phyloP scores from a whole-genome alignment of 352 stramenopile genomes.

The Pythium brassicae region DNA sequence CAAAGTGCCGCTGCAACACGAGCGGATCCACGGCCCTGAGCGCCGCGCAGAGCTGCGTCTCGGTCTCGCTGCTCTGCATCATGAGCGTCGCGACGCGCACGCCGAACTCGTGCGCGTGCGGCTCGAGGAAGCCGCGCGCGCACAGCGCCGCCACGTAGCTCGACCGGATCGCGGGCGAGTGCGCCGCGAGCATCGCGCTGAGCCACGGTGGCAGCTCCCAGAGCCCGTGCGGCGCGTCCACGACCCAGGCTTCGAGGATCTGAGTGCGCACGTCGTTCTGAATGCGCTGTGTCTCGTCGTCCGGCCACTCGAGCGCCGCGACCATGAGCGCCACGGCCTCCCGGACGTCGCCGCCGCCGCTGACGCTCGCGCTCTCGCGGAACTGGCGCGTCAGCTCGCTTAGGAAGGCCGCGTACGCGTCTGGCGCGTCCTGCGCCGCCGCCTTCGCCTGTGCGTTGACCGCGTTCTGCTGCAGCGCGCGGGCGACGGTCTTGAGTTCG shows the following conservation, averaged over 20 bases:
- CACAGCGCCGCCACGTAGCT: slow-evolving; percentile 28
- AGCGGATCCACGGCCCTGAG: slow-evolving; percentile 28
- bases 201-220: slow-evolving; percentile 13
- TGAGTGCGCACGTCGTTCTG: slow-evolving; percentile 1
- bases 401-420: slow-evolving; percentile 29
- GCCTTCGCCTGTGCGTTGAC: slow-evolving; percentile 16
- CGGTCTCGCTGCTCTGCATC: slow-evolving; percentile 17
- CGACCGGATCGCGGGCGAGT: slow-evolving; percentile 14
- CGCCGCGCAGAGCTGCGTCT: slow-evolving; percentile 11
- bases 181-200: slow-evolving; percentile 9
- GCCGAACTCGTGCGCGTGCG: slow-evolving; percentile 33
- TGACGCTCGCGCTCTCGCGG: not conserved
- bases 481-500: slow-evolving; percentile 28
- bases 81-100: slow-evolving; percentile 30
- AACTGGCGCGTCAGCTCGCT: slow-evolving; percentile 5
- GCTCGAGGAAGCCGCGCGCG: slow-evolving; percentile 28
- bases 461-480: slow-evolving; percentile 36
- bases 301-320: slow-evolving; percentile 1
- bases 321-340: slow-evolving; percentile 7
- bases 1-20: slow-evolving; percentile 29
- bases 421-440: slow-evolving; percentile 7
- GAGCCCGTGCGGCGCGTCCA: slow-evolving; percentile 4
- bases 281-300: not conserved
- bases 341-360: slow-evolving; percentile 5
- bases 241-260: slow-evolving; percentile 1